Percentiles rank a stretch among this genome's conserved stretches.
These are phyloP conservation scores for Phycomyces nitens DNA, from an alignment of 192 early-diverging fungal genomes.

Conservation along the genomic window DNA sequence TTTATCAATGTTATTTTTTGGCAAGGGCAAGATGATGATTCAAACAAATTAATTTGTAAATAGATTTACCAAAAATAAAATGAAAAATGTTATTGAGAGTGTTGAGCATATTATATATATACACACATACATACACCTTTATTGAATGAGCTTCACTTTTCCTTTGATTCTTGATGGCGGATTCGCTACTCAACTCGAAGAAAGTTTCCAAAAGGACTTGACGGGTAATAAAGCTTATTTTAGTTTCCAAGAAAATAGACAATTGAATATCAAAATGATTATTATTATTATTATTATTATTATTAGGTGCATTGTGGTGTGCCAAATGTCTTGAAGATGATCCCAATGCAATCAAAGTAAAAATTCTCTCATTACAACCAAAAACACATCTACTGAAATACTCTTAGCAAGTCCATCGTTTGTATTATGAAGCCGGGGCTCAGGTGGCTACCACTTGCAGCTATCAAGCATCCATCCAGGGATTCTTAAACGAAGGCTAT, in stretches of 20 bases:
- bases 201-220: constrained; percentile 32
- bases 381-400: background rate
- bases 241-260: too few species aligned
- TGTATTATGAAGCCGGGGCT: constrained; percentile 50
- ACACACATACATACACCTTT: too few species aligned
- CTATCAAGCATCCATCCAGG: constrained; percentile 51
- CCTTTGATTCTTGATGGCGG: constrained; percentile 48
- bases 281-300: too few species aligned
- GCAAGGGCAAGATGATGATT: too few species aligned
- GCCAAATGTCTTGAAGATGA: constrained; percentile 35
- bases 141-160: constrained; percentile 12
- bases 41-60: too few species aligned
- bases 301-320: constrained; percentile 39
- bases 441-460: constrained; percentile 54
- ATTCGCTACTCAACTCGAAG: constrained; percentile 41
- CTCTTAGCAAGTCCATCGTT: constrained; percentile 45
- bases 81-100: too few species aligned
- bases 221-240: constrained; percentile 16
- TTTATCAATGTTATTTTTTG: too few species aligned
- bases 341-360: constrained; percentile 39
- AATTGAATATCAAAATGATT: too few species aligned
- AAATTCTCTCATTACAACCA: background rate
- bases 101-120: too few species aligned
- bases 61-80: too few species aligned
- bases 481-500: constrained; percentile 40